Base-by-base conservation (phyloP, 495 filamentous ascomycete species). In the Aspergillus sclerotioniger region DNA sequence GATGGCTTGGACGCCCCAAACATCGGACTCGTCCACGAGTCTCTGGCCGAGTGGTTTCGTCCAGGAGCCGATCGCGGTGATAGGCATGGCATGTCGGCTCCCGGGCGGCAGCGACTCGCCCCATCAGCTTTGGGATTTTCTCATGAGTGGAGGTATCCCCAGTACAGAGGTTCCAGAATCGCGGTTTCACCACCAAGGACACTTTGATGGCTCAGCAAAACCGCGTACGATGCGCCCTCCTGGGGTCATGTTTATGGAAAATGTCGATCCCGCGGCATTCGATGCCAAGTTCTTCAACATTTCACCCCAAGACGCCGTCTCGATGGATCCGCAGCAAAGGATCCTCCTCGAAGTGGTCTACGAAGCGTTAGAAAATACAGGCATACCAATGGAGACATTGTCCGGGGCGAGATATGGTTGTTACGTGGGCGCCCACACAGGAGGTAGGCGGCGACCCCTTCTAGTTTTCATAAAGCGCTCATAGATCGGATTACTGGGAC, bases 271-370 rank as follows among this genome's bases (percentile, higher is more conserved):
- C 15, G 58, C 58, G 9, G 54, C 46, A 3, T 82, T 80, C 50
- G 78, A 81, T 60, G 72, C 74, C 0, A 54, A 69, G 8, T 72
- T 73, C 41, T 87, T 86, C 68, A 77, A 74, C 57, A 79, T 86
- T 44, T 61, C 57, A 62, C 63, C 29, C 57, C 70, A 61, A 6
- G 74, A 85, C 61, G 71, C 80, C 10, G 53, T 50, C 1, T 53
- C 82, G 20, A 81, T 85, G 39, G 83, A 87, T 57, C 84, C 84
- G 5, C 82, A 84, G 64, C 84, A 87, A 52, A 71, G 84, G 8
- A 57, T 84, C 17, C 54, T 80, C 8, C 76, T 87, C 20, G 83
- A 87, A 62, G 76, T 79, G 9, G 76, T 59, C 16, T 68, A 62
- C 37, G 63, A 69, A 57, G 53, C 53, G 3, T 48, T 66, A 5